Evolutionary conservation across 2,329 filamentous ascomycete species (phyloP).

Genomic region (Teratosphaeria nubilosa): DNA sequence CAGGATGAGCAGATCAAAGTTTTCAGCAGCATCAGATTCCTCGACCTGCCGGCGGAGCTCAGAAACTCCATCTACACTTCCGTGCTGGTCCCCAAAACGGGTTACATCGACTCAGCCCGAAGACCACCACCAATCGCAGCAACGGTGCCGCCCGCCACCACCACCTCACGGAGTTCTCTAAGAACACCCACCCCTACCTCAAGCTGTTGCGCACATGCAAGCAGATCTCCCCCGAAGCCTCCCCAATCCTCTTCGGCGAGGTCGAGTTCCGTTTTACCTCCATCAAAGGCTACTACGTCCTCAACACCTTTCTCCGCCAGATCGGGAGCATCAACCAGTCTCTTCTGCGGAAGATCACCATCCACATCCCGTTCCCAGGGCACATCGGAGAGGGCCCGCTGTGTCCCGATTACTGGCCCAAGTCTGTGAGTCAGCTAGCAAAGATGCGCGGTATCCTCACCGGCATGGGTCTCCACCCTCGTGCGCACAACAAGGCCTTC

Average conservation of each 20-base stretch:
- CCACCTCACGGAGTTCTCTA: neutral
- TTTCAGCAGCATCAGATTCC: slow-evolving; percentile 1
- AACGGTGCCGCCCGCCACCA: neutral
- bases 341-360: slow-evolving; percentile 3
- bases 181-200: neutral
- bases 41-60: slow-evolving; percentile 6
- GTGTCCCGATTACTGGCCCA: neutral
- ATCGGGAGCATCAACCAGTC: slow-evolving; percentile 3
- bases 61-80: slow-evolving; percentile 4
- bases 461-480: neutral
- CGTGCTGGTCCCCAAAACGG: neutral
- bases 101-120: slow-evolving; percentile 2
- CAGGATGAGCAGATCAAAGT: neutral
- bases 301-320: slow-evolving; percentile 2
- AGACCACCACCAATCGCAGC: neutral
- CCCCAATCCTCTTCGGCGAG: slow-evolving; percentile 29
- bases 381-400: neutral
- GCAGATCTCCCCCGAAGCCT: slow-evolving; percentile 21
- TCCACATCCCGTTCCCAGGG: neutral
- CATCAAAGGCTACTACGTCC: slow-evolving; percentile 2
- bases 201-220: slow-evolving; percentile 5
- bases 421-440: neutral
- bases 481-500: neutral
- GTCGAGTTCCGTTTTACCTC: slow-evolving; percentile 31
- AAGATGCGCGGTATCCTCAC: neutral